Percentiles rank a stretch among this genome's conserved stretches.
These are phyloP conservation scores for Alternaria ethzedia DNA, from an alignment of 2,329 filamentous ascomycete genomes.

Conservation along the genomic window DNA sequence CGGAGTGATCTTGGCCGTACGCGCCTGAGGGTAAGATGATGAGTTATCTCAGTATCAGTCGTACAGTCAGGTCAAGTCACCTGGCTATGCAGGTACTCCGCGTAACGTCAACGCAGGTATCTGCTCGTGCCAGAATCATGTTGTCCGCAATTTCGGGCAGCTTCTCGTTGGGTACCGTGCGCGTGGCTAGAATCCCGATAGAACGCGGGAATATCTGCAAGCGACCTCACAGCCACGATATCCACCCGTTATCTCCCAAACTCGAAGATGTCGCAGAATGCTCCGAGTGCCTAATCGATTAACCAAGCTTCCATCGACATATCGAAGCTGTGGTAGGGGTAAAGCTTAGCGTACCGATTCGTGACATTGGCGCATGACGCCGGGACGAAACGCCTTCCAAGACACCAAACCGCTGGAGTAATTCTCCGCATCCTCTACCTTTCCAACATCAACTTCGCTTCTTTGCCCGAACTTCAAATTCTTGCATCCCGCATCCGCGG, in stretches of 20 bases:
- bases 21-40: not conserved
- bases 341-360: not conserved
- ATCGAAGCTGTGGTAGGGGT: not conserved
- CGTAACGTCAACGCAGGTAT: not conserved
- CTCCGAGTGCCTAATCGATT: not conserved
- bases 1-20: not conserved
- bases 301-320: not conserved
- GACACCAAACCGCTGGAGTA: conserved; percentile 5
- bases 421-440: not conserved
- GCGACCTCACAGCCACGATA: not conserved
- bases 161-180: not conserved
- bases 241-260: not conserved
- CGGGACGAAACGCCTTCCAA: not conserved
- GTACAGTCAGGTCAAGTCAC: not conserved
- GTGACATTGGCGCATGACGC: not conserved
- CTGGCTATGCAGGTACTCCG: not conserved
- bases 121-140: not conserved
- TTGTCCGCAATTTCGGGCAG: not conserved
- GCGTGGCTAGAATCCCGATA: not conserved
- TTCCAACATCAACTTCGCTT: not conserved
- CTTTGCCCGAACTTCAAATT: not conserved
- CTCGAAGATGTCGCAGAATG: not conserved
- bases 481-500: not conserved
- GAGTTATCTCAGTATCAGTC: not conserved
- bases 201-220: not conserved